phyloP scores from a whole-genome alignment of 768 basidiomycete species.

The Phlegmacium glaucopus region DNA sequence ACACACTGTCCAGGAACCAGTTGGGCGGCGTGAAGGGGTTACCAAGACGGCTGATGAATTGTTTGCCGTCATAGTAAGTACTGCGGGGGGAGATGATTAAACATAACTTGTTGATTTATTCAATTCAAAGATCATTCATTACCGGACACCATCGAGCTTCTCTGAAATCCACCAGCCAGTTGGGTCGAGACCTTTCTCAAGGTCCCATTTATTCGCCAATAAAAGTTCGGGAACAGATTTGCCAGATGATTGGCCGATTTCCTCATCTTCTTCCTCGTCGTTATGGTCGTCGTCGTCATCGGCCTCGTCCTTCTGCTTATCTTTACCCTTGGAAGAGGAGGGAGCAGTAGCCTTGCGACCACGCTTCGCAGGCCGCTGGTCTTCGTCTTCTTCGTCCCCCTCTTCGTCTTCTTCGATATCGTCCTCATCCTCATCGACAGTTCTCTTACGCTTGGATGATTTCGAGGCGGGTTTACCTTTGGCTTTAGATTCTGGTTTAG shows the following conservation, averaged over 20 bases:
- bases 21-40: conserved; percentile 56
- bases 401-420: conserved; percentile 25
- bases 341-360: conserved; percentile 10
- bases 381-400: conserved; percentile 30
- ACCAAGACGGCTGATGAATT: conserved; percentile 53
- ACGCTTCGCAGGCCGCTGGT: conserved; percentile 18
- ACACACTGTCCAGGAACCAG: conserved; percentile 55
- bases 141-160: conserved; percentile 62
- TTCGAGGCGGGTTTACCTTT: conserved; percentile 13
- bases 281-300: conserved; percentile 26
- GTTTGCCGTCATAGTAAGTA: conserved; percentile 51
- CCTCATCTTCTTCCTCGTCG: conserved; percentile 26
- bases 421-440: conserved; percentile 28
- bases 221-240: conserved; percentile 44
- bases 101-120: neutral
- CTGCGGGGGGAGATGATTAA: conserved; percentile 22
- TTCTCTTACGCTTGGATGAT: conserved; percentile 19
- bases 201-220: conserved; percentile 55
- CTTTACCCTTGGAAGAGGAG: conserved; percentile 15
- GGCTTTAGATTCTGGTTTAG: conserved; percentile 18
- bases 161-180: conserved; percentile 62
- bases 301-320: conserved; percentile 17
- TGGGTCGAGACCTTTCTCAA: conserved; percentile 50
- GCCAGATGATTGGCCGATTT: conserved; percentile 23
- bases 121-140: conserved; percentile 10